Conservation (phyloP, 371 early-diverging fungal species). For the Phascolomyces articulosus region DNA sequence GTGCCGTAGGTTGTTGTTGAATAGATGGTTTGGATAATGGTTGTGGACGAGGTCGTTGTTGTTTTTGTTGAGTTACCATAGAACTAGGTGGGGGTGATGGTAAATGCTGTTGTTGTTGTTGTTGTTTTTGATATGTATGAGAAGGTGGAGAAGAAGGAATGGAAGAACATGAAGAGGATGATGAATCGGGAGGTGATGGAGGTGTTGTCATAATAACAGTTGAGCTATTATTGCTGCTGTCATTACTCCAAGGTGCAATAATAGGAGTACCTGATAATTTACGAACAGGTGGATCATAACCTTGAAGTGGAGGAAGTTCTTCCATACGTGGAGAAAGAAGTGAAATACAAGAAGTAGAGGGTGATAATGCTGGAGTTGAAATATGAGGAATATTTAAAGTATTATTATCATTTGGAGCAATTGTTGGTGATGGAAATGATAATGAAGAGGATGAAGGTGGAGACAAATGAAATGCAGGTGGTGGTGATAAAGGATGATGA, state of each 20-base stretch:
- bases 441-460: conserved; percentile 21
- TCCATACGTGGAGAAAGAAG: conserved; percentile 18
- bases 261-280: conserved; percentile 1
- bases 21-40: not conserved
- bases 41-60: conserved; percentile 6
- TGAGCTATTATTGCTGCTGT: not conserved
- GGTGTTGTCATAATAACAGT: not conserved
- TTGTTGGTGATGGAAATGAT: not conserved
- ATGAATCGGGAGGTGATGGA: conserved; percentile 4
- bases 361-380: conserved; percentile 12
- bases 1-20: conserved; percentile 21
- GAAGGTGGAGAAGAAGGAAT: not conserved
- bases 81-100: conserved; percentile 5
- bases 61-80: conserved; percentile 12
- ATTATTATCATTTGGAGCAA: not conserved
- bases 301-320: conserved; percentile 18
- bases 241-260: conserved; percentile 13
- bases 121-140: not conserved
- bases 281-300: conserved; percentile 14
- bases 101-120: conserved; percentile 10
- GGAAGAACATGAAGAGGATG: not conserved
- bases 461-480: conserved; percentile 4
- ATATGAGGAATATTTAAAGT: too few species aligned
- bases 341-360: conserved; percentile 9
- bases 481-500: conserved; percentile 1